Evolutionary conservation across 805 yeast species (phyloP).

Genomic region (Kluyveromyces dobzhanskii): DNA sequence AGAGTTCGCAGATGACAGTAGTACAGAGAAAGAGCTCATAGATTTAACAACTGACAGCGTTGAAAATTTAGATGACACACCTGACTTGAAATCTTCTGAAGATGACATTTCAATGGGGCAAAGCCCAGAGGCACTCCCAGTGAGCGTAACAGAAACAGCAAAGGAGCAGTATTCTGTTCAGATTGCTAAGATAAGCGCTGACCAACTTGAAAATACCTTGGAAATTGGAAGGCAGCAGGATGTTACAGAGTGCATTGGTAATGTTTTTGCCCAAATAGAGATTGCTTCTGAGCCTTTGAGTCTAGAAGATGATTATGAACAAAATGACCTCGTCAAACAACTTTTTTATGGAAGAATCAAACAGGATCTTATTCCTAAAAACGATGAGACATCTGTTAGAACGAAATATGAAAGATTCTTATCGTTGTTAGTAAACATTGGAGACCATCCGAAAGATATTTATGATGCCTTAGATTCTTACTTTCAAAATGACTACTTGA

Average conservation of each 20-base stretch:
- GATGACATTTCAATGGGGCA: slow-evolving; percentile 1
- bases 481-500: slow-evolving; percentile 60
- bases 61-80: no score
- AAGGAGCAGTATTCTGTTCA: slow-evolving; percentile 15
- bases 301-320: slow-evolving; percentile 70
- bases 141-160: background rate
- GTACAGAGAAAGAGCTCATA: background rate
- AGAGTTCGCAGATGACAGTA: slow-evolving; percentile 32
- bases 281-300: slow-evolving; percentile 68
- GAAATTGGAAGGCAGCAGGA: slow-evolving; percentile 92
- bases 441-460: slow-evolving; percentile 79
- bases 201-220: slow-evolving; percentile 64
- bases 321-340: slow-evolving; percentile 68
- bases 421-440: slow-evolving; percentile 75
- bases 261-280: slow-evolving; percentile 84
- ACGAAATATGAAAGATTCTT: slow-evolving; percentile 66
- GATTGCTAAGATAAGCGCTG: slow-evolving; percentile 35
- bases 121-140: slow-evolving; percentile 4
- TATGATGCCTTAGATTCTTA: slow-evolving; percentile 86
- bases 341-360: slow-evolving; percentile 81
- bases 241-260: slow-evolving; percentile 94
- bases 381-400: slow-evolving; percentile 31
- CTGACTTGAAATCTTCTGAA: background rate
- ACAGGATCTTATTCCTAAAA: slow-evolving; percentile 58
- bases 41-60: no score